Base-by-base conservation (phyloP, 768 basidiomycete genomes). In the Jaapia argillacea region DNA sequence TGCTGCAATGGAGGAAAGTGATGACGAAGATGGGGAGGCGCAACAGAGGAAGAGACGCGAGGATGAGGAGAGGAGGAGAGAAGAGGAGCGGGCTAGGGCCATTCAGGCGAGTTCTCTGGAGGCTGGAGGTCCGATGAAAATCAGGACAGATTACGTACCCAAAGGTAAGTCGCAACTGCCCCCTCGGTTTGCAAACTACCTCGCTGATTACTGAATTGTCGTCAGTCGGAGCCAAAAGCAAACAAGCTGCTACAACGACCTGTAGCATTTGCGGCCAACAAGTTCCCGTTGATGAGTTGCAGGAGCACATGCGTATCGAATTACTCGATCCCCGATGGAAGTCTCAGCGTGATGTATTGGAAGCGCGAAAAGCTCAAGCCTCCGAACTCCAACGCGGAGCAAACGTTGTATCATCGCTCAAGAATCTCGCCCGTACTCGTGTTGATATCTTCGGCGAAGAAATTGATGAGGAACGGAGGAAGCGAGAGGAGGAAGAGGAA, bases 301-400 rank as follows among this genome's bases (percentile, higher is more conserved):
- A 94, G 52, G 93, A 98, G 59, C 96, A 98, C 61, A 92, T 97
- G 79, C 88, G 96, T 53, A 98, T 98, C 58, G 96, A 99, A 59
- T 63, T 97, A 48, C 75, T 99, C 52, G 96, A 99, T 64, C 96
- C 96, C 33, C 81, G 84, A 60, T 99, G 94, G 93, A 97, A 97
- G 62, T 90, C 92, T 49, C 90, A 94, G 59, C 85, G 94, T 50
- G 85, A 91, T 55, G 74, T 67, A 7, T 65, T 93, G 54, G 96
- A 99, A 59, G 76, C 83, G 25, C 85, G 93, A 59, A 89, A 90
- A 58, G 85, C 86, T 4, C 85, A 90, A 57, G 82, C 86, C 4
- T 86, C 86, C 14, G 88, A 91, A 55, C 68, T 92, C 16, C 81
- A 91, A 56, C 79, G 83, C 42, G 89, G 91, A 51, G 91, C 96